Base-by-base conservation (phyloP, 2,329 filamentous ascomycete species). In the Pseudopyricularia cyperi region DNA sequence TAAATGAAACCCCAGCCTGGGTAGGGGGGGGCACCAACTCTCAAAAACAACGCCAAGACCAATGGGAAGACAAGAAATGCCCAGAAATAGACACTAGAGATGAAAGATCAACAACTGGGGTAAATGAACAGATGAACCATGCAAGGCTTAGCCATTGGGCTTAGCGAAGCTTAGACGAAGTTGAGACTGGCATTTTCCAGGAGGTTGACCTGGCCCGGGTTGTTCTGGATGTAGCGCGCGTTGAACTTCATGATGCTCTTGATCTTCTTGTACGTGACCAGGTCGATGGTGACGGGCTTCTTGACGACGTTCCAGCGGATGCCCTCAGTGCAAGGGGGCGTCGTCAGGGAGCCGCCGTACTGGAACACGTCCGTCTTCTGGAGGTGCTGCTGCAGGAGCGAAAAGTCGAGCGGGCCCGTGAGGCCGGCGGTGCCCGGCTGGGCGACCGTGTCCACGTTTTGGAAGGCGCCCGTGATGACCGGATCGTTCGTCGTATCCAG, bases 301-400 rank as follows among this genome's bases (percentile, higher is more conserved):
- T 68, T 65, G 56, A 72, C 72, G 42, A 80, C 64, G 48, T 77
- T 64, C 69, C 77, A 82, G 9, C 63, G 67, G 22, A 83, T 66
- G 26, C 72, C 73, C 62, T 82, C 77, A 15, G 69, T 68, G 65
- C 80, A 83, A 4, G 80, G 80, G 19, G 80, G 80, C 0, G 79
- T 82, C 39, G 80, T 83, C 47, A 83, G 68, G 17, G 76, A 80
- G 19, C 80, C 80, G 12, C 64, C 62, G 67, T 83, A 83, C 49
- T 51, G 49, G 49, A 44, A 51, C 15, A 51, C 37, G 35, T 33
- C 26, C 35, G 35, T 51, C 24, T 32, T 30, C 24, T 14, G 11
- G 24, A 51, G 49, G 49, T 51, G 49, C 35, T n/a, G 12, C n/a
- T 19, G 7, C 15, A 51, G 49, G 53, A 70, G 64, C 32, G 59